Base-by-base conservation (phyloP, 352 stramenopile species). In the Phytopythium kandeliae region DNA sequence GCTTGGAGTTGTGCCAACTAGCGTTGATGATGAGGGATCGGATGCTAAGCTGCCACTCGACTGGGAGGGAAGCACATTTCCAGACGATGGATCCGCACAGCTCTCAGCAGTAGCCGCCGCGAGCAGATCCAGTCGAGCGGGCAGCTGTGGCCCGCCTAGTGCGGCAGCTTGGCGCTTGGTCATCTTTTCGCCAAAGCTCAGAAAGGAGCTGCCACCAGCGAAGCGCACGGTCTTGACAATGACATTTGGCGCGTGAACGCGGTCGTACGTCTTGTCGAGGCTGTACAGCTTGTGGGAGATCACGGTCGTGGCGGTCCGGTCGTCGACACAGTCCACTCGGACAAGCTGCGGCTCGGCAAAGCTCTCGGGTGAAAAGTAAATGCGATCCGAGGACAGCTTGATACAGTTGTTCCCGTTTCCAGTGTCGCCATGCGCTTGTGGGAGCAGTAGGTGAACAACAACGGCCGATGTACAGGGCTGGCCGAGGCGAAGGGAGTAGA, bases 311-410 rank as follows among this genome's bases (percentile, higher is more conserved):
- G 69, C 63, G 45, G 57, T 31, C 47, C 56, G 64, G 28, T 70
- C 67, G 54, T 89, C 72, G 38, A 76, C 44, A 15, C 69, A 65
- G 37, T 85, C 74, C 21, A 89, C 71, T 4, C 77, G 65, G 47
- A 89, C 74, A 50, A 86, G 60, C 65, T 91, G 80, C 10, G 77
- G 75, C 50, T 80, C 61, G 3, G 22, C 6, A 44, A 58, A 85
- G 48, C 71, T 89, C 24, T 70, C 70, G 17, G 77, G 80, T 1
- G 75, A 79, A 60, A 91, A 91, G 61, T 68, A 80, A n/a, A 91
- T 48, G 9, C 80, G 75, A 52, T 88, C 74, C 17, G 73, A 80
- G 5, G 80, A 86, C 6, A 91, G 61, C 2, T 66, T 65, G 11
- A 88, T 53, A 13, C 62, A 69, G 31, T 63, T 58, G 17, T 12